These are phyloP conservation scores for Stylonectria norvegica DNA, from an alignment of 2,329 filamentous ascomycete genomes.

Conservation along the genomic window DNA sequence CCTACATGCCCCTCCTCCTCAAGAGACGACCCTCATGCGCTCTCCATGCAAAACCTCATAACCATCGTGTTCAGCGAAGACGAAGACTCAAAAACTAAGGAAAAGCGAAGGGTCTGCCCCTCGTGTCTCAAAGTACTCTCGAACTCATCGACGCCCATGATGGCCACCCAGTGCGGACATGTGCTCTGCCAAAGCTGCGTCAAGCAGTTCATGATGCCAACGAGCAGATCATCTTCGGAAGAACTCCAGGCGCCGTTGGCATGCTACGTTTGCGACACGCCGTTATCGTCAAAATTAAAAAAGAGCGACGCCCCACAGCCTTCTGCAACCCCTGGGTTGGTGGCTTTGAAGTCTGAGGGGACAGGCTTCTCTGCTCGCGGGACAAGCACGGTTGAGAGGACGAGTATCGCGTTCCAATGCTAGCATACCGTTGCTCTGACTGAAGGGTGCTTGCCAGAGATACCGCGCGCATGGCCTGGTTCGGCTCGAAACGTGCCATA, in stretches of 20 bases:
- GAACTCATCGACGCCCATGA: slow-evolving; percentile 77
- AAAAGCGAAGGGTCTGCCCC: slow-evolving; percentile 62
- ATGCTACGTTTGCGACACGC: slow-evolving; percentile 85
- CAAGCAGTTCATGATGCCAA: slow-evolving; percentile 72
- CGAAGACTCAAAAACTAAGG: slow-evolving; percentile 44
- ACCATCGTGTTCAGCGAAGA: slow-evolving; percentile 75
- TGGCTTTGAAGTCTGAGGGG: slow-evolving; percentile 79
- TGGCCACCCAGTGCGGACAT: slow-evolving; percentile 87
- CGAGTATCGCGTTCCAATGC: slow-evolving; percentile 79
- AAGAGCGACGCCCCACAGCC: slow-evolving; percentile 46
- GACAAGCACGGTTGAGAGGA: slow-evolving; percentile 73
- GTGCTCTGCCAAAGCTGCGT: slow-evolving; percentile 85
- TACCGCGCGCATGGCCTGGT: too few relatives aligned
- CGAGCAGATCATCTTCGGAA: slow-evolving; percentile 36
- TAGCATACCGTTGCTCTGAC: too few relatives aligned
- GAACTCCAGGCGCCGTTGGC: slow-evolving; percentile 44
- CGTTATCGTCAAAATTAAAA: slow-evolving; percentile 56
- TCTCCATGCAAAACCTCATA: slow-evolving; percentile 76
- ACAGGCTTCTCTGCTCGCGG: slow-evolving; percentile 93
- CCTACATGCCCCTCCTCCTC: slow-evolving; percentile 76
- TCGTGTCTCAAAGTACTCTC: slow-evolving; percentile 79
- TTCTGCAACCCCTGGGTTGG: slow-evolving; percentile 65
- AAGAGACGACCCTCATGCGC: slow-evolving; percentile 62
- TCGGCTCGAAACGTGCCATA: too few relatives aligned
- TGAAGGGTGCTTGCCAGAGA: too few relatives aligned